A percentile compares a stretch with the other conserved stretches of the same genome.
Conservation (phyloP, 768 basidiomycete species). For the Kwoniella dejecticola region DNA sequence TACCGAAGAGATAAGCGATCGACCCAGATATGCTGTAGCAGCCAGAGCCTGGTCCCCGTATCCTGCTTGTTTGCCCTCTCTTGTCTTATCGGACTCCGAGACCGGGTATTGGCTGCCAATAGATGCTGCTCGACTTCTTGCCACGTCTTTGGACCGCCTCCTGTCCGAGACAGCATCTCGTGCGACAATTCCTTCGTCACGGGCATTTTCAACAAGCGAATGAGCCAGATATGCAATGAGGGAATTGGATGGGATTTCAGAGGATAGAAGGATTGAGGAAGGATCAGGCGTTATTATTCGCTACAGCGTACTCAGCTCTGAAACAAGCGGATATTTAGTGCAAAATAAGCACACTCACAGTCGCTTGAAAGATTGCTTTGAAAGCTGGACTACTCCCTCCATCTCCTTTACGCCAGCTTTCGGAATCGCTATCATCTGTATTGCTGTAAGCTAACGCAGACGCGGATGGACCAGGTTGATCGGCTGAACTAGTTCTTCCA, state of each 20-base stretch:
- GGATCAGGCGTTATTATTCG: slow-evolving; percentile 52
- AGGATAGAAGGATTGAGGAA: slow-evolving; percentile 35
- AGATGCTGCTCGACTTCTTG: slow-evolving; percentile 33
- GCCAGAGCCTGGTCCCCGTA: slow-evolving; percentile 50
- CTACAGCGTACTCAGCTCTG: slow-evolving; percentile 12
- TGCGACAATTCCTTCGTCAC: slow-evolving; percentile 39
- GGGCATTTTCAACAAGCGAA: slow-evolving; percentile 41
- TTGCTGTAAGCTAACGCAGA: neutral
- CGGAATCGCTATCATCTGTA: slow-evolving; percentile 33
- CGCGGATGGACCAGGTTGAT: neutral
- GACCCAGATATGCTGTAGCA: slow-evolving; percentile 42
- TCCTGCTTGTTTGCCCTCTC: slow-evolving; percentile 9
- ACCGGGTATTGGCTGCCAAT: slow-evolving; percentile 28
- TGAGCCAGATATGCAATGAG: slow-evolving; percentile 50
- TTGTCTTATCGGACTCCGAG: neutral
- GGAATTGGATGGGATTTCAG: slow-evolving; percentile 34
- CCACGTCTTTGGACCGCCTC: slow-evolving; percentile 21
- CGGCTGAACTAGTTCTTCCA: slow-evolving; percentile 5
- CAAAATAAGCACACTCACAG: slow-evolving; percentile 40
- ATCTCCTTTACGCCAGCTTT: slow-evolving; percentile 41
- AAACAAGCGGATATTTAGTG: too few species aligned
- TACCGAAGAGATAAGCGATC: slow-evolving; percentile 36
- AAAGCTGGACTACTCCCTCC: slow-evolving; percentile 49
- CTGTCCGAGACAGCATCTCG: slow-evolving; percentile 30
- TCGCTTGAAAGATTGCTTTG: slow-evolving; percentile 50